Percentiles rank a stretch among this genome's conserved stretches.
Conservation (phyloP, 1,284 basidiomycete genomes). For the Marasmius oreades region DNA sequence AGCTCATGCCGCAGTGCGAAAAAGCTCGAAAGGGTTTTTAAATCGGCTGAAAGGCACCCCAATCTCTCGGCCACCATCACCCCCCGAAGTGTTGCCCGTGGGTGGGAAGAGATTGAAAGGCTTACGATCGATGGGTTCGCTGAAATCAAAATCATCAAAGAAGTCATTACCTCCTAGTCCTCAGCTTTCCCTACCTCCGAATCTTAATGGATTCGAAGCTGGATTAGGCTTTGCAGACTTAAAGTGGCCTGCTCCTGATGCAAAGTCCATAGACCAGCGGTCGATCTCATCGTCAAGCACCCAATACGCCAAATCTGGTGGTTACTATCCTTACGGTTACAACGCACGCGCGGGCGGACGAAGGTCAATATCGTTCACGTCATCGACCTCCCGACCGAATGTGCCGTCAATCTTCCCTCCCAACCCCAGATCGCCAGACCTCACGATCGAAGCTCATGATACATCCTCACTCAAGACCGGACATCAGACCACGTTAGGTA, state of each 20-base stretch:
- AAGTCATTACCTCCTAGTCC: conserved; percentile 36
- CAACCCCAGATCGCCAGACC: conserved; percentile 38
- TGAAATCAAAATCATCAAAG: conserved; percentile 51
- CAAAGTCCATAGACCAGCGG: conserved; percentile 21
- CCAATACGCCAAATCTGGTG: conserved; percentile 17
- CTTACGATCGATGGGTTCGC: conserved; percentile 74
- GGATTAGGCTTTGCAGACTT: conserved; percentile 59
- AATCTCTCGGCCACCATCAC: conserved; percentile 37
- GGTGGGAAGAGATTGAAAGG: conserved; percentile 60
- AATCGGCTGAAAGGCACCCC: conserved; percentile 51
- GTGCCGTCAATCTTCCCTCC: conserved; percentile 47
- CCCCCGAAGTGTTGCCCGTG: conserved; percentile 34
- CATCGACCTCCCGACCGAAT: conserved; percentile 30
- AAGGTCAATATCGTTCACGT: conserved; percentile 64
- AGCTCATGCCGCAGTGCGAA: conserved; percentile 39
- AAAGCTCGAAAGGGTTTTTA: conserved; percentile 64
- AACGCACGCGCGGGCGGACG: conserved; percentile 39
- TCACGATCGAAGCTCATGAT: conserved; percentile 30
- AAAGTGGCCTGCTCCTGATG: conserved; percentile 26
- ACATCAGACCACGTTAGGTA: conserved; percentile 72
- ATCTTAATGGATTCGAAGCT: conserved; percentile 44
- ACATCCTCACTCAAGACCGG: conserved; percentile 26
- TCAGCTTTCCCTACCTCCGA: conserved; percentile 46
- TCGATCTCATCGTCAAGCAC: conserved; percentile 22
- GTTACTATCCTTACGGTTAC: conserved; percentile 21